A percentile compares a stretch with the other conserved stretches of the same genome.
Conservation (phyloP, 768 basidiomycete species). For the Sporobolomyces pararoseus region DNA sequence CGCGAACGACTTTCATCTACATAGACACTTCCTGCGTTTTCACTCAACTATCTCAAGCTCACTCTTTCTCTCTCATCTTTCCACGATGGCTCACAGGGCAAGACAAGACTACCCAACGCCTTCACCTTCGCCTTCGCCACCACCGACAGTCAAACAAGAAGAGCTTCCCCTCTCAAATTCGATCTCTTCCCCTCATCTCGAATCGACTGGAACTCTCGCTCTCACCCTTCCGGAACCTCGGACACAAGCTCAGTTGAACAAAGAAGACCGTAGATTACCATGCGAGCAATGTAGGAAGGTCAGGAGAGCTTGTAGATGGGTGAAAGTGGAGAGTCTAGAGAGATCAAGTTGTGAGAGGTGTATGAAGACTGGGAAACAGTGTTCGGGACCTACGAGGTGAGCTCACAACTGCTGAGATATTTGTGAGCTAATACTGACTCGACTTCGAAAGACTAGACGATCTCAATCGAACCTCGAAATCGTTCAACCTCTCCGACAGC, state of each 20-base stretch:
- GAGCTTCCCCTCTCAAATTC: no score
- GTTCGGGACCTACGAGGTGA: not conserved
- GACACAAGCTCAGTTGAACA: no score
- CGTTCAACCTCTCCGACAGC: not conserved
- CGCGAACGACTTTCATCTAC: no score
- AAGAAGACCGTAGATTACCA: not conserved
- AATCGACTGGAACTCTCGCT: not conserved
- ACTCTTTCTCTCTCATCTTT: no score
- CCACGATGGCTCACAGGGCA: no score
- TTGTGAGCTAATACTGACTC: not conserved
- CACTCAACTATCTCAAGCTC: no score
- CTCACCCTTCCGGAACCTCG: not conserved
- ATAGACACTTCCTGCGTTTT: no score
- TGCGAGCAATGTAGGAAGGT: not conserved
- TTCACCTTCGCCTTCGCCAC: not conserved
- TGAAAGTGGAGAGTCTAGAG: not conserved
- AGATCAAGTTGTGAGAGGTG: constrained; percentile 9
- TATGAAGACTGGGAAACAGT: not conserved
- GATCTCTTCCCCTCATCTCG: not conserved
- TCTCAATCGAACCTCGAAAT: not conserved
- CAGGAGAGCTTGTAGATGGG: constrained; percentile 1
- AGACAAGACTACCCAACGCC: not conserved
- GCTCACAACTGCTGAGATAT: not conserved
- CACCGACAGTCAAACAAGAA: not conserved
- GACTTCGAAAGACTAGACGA: not conserved